These are phyloP conservation scores for Naegleria lovaniensis DNA, from an alignment of 208 protist genomes.

Conservation along the genomic window DNA sequence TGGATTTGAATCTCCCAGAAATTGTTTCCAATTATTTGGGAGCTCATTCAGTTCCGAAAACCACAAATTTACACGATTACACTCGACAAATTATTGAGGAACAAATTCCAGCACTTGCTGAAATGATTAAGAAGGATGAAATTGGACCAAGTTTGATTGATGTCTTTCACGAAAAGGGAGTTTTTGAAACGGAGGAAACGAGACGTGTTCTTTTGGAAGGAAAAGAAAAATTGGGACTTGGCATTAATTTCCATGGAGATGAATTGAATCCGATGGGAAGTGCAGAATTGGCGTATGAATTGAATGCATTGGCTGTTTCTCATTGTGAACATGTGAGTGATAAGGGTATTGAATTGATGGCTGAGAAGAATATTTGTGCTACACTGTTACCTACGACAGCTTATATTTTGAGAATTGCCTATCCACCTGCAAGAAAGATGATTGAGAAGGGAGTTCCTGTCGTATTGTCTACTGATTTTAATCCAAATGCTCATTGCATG, in stretches of 20 bases:
- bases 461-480: slow-evolving; percentile 65
- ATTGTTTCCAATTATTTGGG: slow-evolving; percentile 55
- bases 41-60: slow-evolving; percentile 52
- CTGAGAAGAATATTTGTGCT: slow-evolving; percentile 44
- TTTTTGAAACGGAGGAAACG: slow-evolving; percentile 52
- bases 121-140: slow-evolving; percentile 36
- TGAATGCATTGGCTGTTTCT: slow-evolving; percentile 49
- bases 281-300: slow-evolving; percentile 52
- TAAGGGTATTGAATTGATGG: slow-evolving; percentile 58
- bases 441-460: slow-evolving; percentile 63
- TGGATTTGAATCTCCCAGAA: slow-evolving; percentile 34
- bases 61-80: slow-evolving; percentile 32
- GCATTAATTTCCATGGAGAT: slow-evolving; percentile 64
- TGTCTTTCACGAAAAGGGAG: slow-evolving; percentile 58
- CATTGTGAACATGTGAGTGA: slow-evolving; percentile 56
- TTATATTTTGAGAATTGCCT: slow-evolving; percentile 63
- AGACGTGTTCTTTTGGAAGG: slow-evolving; percentile 54
- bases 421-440: slow-evolving; percentile 59
- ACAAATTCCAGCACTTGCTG: slow-evolving; percentile 48
- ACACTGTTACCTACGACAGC: slow-evolving; percentile 64
- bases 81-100: slow-evolving; percentile 51
- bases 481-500: slow-evolving; percentile 73
- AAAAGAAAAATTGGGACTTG: slow-evolving; percentile 40
- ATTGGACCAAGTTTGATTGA: slow-evolving; percentile 53
- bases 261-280: slow-evolving; percentile 51